Evolutionary conservation across 257 asterid genomes (phyloP).

Genomic region (Salvia hispanica): DNA sequence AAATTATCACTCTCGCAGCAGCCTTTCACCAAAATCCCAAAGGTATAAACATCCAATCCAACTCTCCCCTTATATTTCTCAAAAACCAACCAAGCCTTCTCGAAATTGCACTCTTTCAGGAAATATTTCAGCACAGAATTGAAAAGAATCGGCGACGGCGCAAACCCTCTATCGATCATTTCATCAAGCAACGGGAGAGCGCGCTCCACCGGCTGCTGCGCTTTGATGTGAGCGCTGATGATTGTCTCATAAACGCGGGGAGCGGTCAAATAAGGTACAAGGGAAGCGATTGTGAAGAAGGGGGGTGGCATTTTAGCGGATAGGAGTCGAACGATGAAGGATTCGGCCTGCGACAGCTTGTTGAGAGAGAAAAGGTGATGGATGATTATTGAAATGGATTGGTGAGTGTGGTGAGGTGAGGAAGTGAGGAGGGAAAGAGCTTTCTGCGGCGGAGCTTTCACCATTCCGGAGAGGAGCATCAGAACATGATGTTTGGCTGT

Average conservation of each 20-base stretch:
- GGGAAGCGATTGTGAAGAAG: constrained; percentile 50
- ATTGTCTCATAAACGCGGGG: constrained; percentile 53
- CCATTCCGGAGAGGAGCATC: constrained; percentile 50
- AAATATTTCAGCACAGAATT: constrained; percentile 50
- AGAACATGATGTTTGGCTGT: constrained; percentile 26
- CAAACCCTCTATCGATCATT: constrained; percentile 51
- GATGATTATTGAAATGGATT: constrained; percentile 51
- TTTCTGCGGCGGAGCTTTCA: constrained; percentile 62
- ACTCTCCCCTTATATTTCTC: constrained; percentile 40
- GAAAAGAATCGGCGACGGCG: constrained; percentile 51
- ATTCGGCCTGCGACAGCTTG: constrained; percentile 49
- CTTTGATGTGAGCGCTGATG: constrained; percentile 51
- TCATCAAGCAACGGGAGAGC: constrained; percentile 44
- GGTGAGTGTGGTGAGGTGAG: constrained; percentile 51
- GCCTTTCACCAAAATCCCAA: constrained; percentile 76
- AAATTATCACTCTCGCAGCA: constrained; percentile 59
- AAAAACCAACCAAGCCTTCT: constrained; percentile 50
- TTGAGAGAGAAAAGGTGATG: constrained; percentile 53
- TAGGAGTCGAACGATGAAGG: constrained; percentile 50
- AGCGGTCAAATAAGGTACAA: constrained; percentile 43
- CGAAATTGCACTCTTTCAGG: constrained; percentile 37
- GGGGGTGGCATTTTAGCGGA: constrained; percentile 57
- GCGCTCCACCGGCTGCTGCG: constrained; percentile 40
- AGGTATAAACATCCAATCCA: constrained; percentile 58
- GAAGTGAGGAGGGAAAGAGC: constrained; percentile 59